These are phyloP conservation scores for Dipteronia dyeriana DNA, from an alignment of 345 rosid species.

Conservation along the genomic window DNA sequence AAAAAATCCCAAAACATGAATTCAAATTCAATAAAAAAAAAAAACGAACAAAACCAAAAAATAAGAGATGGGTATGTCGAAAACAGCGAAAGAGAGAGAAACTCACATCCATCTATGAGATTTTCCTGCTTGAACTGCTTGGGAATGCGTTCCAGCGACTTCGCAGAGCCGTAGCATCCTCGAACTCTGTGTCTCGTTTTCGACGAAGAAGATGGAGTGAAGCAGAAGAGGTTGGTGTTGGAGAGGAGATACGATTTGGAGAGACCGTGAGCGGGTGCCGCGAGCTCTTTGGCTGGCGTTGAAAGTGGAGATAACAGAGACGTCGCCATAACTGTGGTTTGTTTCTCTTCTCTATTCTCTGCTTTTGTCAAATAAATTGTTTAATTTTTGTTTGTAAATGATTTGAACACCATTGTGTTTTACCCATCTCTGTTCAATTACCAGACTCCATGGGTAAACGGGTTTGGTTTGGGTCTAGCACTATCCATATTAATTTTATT, in stretches of 20 bases:
- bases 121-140: conserved; percentile 75
- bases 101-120: conserved; percentile 76
- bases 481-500: too few species aligned
- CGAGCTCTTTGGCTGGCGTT: conserved; percentile 38
- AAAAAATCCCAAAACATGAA: conserved; percentile 3
- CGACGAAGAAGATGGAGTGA: conserved; percentile 29
- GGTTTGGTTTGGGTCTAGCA: not conserved
- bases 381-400: not conserved
- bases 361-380: not conserved
- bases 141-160: conserved; percentile 63
- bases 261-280: conserved; percentile 22
- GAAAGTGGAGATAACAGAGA: conserved; percentile 51
- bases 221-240: conserved; percentile 33
- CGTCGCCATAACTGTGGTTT: conserved; percentile 51
- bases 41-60: not conserved
- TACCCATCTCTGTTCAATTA: too few species aligned
- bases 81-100: not conserved
- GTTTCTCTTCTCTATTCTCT: not conserved
- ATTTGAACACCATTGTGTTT: not conserved
- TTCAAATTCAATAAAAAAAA: too few species aligned
- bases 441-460: not conserved
- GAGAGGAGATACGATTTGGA: conserved; percentile 50
- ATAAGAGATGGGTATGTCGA: not conserved
- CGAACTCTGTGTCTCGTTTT: conserved; percentile 21
- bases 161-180: conserved; percentile 40